A percentile compares a stretch with the other conserved stretches of the same genome.
These are phyloP conservation scores for Penicillium digitatum DNA, from an alignment of 2,329 filamentous ascomycete genomes.

Conservation along the genomic window DNA sequence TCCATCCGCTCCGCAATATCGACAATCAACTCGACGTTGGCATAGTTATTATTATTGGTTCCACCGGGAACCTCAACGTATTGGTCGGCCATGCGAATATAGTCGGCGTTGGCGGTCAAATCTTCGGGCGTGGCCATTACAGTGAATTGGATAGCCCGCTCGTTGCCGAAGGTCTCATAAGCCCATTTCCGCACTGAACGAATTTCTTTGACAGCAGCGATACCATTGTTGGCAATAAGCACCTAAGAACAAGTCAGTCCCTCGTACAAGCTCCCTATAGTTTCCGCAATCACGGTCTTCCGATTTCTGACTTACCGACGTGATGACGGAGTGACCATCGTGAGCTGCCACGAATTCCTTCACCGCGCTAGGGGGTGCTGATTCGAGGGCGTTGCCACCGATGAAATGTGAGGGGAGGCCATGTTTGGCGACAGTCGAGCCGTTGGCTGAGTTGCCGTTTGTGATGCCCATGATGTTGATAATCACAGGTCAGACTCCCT, in stretches of 20 bases:
- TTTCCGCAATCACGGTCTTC: not conserved
- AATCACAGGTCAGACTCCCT: conserved; percentile 29
- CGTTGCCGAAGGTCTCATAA: conserved; percentile 98
- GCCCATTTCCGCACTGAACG: conserved; percentile 99
- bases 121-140: conserved; percentile 99
- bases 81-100: conserved; percentile 99
- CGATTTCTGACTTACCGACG: conserved; percentile 64
- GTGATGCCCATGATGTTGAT: conserved; percentile 38
- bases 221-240: conserved; percentile 98
- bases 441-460: conserved; percentile 40
- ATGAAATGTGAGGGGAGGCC: conserved; percentile 91
- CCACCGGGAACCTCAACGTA: conserved; percentile 98
- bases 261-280: not conserved
- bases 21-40: conserved; percentile 98
- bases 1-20: conserved; percentile 98
- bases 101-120: conserved; percentile 94
- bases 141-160: conserved; percentile 96
- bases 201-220: conserved; percentile 98
- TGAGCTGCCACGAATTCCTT: conserved; percentile 92
- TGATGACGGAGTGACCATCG: conserved; percentile 96
- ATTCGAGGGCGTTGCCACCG: conserved; percentile 81
- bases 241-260: conserved; percentile 58
- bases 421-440: conserved; percentile 73
- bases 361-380: conserved; percentile 77
- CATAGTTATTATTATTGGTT: conserved; percentile 99